A percentile compares a stretch with the other conserved stretches of the same genome.
phyloP scores from a whole-genome alignment of 768 basidiomycete species.

The Pisolithus orientalis region DNA sequence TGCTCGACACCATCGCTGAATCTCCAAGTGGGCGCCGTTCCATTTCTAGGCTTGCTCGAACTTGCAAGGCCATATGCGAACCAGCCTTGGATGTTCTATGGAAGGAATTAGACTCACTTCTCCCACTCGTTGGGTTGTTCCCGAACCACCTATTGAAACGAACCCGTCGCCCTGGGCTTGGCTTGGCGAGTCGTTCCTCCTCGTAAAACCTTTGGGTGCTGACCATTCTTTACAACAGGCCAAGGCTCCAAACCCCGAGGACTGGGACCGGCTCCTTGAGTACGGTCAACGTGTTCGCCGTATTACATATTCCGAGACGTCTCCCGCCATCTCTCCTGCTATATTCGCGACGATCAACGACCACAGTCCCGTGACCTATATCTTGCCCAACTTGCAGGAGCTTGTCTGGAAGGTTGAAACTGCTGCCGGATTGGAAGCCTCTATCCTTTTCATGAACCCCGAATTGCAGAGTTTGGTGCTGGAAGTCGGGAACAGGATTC shows the following conservation, averaged over 20 bases:
- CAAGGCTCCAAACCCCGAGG: conserved; percentile 54
- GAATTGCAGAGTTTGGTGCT: conserved; percentile 53
- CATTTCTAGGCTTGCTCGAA: conserved; percentile 65
- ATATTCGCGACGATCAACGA: conserved; percentile 66
- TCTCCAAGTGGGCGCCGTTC: conserved; percentile 60
- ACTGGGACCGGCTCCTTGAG: conserved; percentile 61
- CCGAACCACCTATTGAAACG: conserved; percentile 63
- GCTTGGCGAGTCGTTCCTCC: conserved; percentile 50
- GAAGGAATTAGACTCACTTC: conserved; percentile 71
- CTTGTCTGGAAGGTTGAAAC: conserved; percentile 72
- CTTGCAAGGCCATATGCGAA: conserved; percentile 67
- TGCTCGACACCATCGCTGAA: conserved; percentile 48
- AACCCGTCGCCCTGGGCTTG: conserved; percentile 65
- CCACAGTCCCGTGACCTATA: conserved; percentile 51
- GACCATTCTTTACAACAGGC: conserved; percentile 32
- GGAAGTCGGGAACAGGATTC: conserved; percentile 52
- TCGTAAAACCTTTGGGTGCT: background rate
- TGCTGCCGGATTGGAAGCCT: conserved; percentile 57
- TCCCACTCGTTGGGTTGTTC: conserved; percentile 68
- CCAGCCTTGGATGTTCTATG: conserved; percentile 68
- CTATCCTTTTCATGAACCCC: conserved; percentile 60
- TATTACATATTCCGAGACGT: conserved; percentile 62
- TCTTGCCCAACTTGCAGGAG: conserved; percentile 64
- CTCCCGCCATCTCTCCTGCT: conserved; percentile 56
- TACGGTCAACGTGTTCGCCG: conserved; percentile 66